Evolutionary conservation across 371 early-diverging fungal species (phyloP).

Genomic region (Mortierella sp.): DNA sequence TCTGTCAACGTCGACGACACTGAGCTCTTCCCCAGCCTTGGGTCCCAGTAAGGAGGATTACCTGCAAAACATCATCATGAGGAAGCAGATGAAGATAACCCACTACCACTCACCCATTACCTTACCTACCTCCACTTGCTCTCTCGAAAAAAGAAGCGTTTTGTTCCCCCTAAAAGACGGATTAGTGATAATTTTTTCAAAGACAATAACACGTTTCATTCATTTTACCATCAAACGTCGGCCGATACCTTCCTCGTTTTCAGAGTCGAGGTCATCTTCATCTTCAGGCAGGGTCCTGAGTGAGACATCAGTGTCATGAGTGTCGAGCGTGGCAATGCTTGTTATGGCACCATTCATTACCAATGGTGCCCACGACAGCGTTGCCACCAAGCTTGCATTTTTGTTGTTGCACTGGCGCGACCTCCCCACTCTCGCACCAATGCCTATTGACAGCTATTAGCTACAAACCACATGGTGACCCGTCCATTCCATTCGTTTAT

Average conservation of each 20-base stretch:
- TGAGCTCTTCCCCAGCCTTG: conserved; percentile 84
- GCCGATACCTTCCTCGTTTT: too few species aligned
- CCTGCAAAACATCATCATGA: neutral
- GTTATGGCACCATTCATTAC: too few species aligned
- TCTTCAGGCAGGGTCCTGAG: too few species aligned
- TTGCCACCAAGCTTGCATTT: too few species aligned
- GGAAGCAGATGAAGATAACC: conserved; percentile 4
- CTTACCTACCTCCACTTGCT: neutral
- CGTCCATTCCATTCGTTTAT: neutral
- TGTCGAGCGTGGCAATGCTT: too few species aligned
- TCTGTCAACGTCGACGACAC: conserved; percentile 78
- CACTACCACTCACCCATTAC: neutral
- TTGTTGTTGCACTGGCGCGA: too few species aligned
- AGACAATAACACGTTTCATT: neutral
- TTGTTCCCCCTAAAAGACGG: neutral
- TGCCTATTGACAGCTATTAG: too few species aligned
- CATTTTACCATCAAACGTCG: neutral
- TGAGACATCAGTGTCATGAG: too few species aligned
- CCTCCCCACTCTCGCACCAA: too few species aligned
- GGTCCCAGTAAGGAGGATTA: conserved; percentile 61
- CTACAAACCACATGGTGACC: neutral
- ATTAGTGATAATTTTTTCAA: neutral
- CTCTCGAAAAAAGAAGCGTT: conserved; percentile 8
- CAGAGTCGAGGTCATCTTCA: too few species aligned
- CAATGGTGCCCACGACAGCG: too few species aligned